A percentile compares a stretch with the other conserved stretches of the same genome.
Conservation (phyloP, 75 land plant species). For the Adiantum capillusveneris region DNA sequence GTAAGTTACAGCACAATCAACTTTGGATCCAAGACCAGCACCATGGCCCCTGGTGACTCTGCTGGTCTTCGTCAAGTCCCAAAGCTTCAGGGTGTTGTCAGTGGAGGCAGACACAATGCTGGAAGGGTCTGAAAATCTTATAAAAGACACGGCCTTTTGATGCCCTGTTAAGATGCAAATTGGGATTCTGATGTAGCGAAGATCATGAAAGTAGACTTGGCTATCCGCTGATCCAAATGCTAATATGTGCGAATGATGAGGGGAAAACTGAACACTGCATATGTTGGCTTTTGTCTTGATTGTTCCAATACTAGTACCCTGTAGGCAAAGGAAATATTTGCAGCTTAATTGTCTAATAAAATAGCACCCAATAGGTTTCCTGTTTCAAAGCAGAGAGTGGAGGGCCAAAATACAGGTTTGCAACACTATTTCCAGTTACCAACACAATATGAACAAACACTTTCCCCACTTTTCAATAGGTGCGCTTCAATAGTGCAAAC, state of each 20-base stretch:
- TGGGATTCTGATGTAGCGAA: conserved; percentile 58
- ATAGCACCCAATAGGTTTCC: no score
- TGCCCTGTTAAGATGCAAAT: conserved; percentile 80
- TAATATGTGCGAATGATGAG: conserved; percentile 55
- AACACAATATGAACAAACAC: no score
- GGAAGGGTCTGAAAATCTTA: conserved; percentile 62
- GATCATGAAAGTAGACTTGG: conserved; percentile 79
- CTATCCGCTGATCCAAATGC: conserved; percentile 93
- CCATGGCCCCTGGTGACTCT: background rate
- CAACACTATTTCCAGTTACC: no score
- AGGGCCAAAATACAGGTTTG: no score
- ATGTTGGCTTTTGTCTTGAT: conserved; percentile 63
- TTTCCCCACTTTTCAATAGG: no score
- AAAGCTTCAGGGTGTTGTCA: conserved; percentile 80
- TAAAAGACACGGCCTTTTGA: conserved; percentile 86
- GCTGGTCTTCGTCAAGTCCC: conserved; percentile 72
- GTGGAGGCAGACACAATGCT: conserved; percentile 89
- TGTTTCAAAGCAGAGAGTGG: no score
- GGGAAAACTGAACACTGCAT: conserved; percentile 90
- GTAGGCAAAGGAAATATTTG: conserved; percentile 8
- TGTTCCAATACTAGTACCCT: conserved; percentile 43
- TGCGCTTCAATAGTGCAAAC: no score
- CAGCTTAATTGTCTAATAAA: no score
- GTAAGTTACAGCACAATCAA: conserved; percentile 63
- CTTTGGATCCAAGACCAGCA: conserved; percentile 28